phyloP scores from a whole-genome alignment of 73 alveolate genomes.

The Uronychia setigera region DNA sequence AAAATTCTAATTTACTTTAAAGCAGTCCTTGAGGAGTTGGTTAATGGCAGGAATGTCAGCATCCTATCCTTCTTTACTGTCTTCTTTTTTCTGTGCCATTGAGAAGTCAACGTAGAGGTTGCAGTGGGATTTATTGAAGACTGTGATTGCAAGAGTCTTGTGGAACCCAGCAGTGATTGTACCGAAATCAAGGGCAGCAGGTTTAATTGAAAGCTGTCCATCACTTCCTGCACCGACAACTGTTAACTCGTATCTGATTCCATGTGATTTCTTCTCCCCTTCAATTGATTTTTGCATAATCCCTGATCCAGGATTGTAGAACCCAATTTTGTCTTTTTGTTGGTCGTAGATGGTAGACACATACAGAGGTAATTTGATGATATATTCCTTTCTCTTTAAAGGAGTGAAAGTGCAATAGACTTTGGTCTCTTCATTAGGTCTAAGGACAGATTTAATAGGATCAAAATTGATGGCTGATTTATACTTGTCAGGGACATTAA shows the following conservation, averaged over 20 bases:
- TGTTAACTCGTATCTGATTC: slow-evolving; percentile 61
- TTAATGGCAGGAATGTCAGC: slow-evolving; percentile 40
- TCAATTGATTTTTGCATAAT: slow-evolving; percentile 8
- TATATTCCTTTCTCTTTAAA: slow-evolving; percentile 83
- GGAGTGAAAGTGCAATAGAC: slow-evolving; percentile 93
- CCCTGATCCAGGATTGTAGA: slow-evolving; percentile 94
- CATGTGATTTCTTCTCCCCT: neutral
- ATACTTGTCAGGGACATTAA: slow-evolving; percentile 89
- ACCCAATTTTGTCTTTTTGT: slow-evolving; percentile 89
- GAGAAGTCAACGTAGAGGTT: slow-evolving; percentile 91
- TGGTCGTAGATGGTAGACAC: slow-evolving; percentile 89
- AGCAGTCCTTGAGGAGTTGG: slow-evolving; percentile 67
- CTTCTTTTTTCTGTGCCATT: slow-evolving; percentile 79
- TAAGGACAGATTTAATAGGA: slow-evolving; percentile 81
- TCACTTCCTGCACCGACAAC: slow-evolving; percentile 94
- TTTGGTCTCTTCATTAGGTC: slow-evolving; percentile 88
- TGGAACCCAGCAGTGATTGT: slow-evolving; percentile 96
- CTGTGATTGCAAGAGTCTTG: slow-evolving; percentile 81
- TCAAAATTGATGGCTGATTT: slow-evolving; percentile 92
- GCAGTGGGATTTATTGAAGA: slow-evolving; percentile 90
- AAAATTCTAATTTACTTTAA: slow-evolving; percentile 22
- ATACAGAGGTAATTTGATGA: slow-evolving; percentile 81
- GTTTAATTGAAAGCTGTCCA: slow-evolving; percentile 90
- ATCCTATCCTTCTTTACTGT: slow-evolving; percentile 44
- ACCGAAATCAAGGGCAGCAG: slow-evolving; percentile 89